Percentiles rank a stretch among this genome's conserved stretches.
Evolutionary conservation across 1,284 basidiomycete species (phyloP).

Genomic region (Irpex sp.): DNA sequence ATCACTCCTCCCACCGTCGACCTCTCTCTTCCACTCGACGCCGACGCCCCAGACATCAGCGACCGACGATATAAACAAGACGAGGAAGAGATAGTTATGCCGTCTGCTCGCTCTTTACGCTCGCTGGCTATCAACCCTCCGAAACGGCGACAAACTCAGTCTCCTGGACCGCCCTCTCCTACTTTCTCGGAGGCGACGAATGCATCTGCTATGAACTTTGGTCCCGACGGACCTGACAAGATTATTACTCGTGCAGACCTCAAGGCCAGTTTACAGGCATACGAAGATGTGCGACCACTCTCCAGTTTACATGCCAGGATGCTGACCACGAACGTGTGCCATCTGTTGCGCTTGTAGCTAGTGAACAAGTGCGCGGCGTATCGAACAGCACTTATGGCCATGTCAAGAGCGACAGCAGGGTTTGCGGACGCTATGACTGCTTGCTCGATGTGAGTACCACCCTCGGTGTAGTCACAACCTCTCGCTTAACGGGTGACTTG

Average conservation of each 20-base stretch:
- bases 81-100: slow-evolving; percentile 36
- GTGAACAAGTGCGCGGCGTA: slow-evolving; percentile 80
- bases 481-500: background rate
- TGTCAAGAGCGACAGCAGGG: slow-evolving; percentile 82
- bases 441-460: slow-evolving; percentile 66
- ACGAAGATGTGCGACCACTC: slow-evolving; percentile 62
- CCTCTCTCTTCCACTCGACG: background rate
- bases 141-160: slow-evolving; percentile 37
- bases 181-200: slow-evolving; percentile 82
- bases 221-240: slow-evolving; percentile 66
- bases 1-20: slow-evolving; percentile 2
- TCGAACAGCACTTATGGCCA: slow-evolving; percentile 76
- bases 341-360: slow-evolving; percentile 43
- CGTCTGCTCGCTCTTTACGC: slow-evolving; percentile 58
- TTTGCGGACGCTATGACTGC: slow-evolving; percentile 86
- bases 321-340: too few species aligned
- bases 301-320: too few species aligned
- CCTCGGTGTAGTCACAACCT: background rate
- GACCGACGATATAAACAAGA: background rate
- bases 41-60: background rate
- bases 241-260: slow-evolving; percentile 82
- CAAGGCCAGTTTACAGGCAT: slow-evolving; percentile 73
- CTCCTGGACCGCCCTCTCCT: slow-evolving; percentile 69
- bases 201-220: slow-evolving; percentile 71
- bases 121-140: slow-evolving; percentile 42